Percentiles rank a stretch among this genome's conserved stretches.
Conservation (phyloP, 805 yeast species). For the Hanseniaspora lachancei region DNA sequence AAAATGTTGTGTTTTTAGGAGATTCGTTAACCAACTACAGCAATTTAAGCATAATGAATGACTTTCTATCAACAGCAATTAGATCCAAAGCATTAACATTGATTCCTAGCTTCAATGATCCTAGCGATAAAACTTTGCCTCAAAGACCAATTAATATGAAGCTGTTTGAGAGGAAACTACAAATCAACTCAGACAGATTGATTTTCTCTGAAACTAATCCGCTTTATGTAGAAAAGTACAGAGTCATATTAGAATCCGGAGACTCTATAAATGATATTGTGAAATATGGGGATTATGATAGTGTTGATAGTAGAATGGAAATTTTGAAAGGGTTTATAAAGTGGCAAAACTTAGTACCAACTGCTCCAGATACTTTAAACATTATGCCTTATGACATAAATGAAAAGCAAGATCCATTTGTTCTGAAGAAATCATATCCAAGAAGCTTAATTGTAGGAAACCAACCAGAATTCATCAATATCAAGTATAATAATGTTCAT, state of each 20-base stretch:
- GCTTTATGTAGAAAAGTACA: slow-evolving; percentile 45
- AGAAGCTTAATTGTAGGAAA: slow-evolving; percentile 81
- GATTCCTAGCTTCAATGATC: slow-evolving; percentile 79
- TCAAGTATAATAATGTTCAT: slow-evolving; percentile 34
- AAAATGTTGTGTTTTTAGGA: slow-evolving; percentile 21
- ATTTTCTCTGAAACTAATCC: slow-evolving; percentile 56
- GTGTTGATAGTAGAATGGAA: slow-evolving; percentile 31
- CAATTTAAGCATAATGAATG: slow-evolving; percentile 46
- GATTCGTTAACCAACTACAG: slow-evolving; percentile 33
- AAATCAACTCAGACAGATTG: slow-evolving; percentile 31
- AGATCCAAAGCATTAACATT: slow-evolving; percentile 54
- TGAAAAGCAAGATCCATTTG: slow-evolving; percentile 63
- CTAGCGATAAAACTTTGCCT: slow-evolving; percentile 72
- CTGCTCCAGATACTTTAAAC: slow-evolving; percentile 91
- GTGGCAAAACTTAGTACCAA: slow-evolving; percentile 85
- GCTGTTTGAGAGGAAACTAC: slow-evolving; percentile 38
- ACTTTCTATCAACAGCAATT: slow-evolving; percentile 42
- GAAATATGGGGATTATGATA: slow-evolving; percentile 35
- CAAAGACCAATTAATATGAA: slow-evolving; percentile 83
- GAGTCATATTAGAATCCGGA: slow-evolving; percentile 66
- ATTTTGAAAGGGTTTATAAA: slow-evolving; percentile 53
- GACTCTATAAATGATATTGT: slow-evolving; percentile 69
- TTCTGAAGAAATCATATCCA: slow-evolving; percentile 58
- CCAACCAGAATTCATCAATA: slow-evolving; percentile 45
- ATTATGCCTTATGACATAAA: slow-evolving; percentile 54